phyloP scores from a whole-genome alignment of 768 basidiomycete species.

The Tricholoma hemisulphureum region DNA sequence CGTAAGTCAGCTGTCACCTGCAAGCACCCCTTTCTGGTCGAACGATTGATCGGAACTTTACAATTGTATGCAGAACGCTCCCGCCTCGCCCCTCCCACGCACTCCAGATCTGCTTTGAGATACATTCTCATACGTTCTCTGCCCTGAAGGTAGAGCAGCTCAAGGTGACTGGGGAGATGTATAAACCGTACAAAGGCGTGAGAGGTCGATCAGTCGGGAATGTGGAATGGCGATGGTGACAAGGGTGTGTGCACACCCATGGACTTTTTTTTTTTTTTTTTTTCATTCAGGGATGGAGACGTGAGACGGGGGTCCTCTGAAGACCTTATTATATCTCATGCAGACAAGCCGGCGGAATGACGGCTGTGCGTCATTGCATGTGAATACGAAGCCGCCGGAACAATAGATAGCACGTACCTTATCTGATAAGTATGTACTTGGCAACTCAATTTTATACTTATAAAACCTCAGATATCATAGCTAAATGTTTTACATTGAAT shows the following conservation, averaged over 20 bases:
- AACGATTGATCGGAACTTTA: too few species aligned
- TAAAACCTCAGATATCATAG: too few species aligned
- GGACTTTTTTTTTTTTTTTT: not conserved
- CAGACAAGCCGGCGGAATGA: conserved; percentile 1
- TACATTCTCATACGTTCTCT: conserved; percentile 73
- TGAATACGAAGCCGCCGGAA: not conserved
- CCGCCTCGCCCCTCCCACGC: conserved; percentile 71
- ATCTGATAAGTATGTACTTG: too few species aligned
- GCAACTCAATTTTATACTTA: too few species aligned
- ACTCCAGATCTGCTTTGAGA: conserved; percentile 68
- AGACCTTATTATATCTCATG: not conserved
- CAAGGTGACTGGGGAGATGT: conserved; percentile 71
- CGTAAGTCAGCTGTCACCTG: not conserved
- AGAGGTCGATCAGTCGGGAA: conserved; percentile 64
- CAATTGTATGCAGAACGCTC: conserved; percentile 22
- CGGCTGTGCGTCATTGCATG: not conserved
- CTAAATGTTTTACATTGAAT: conserved; percentile 4
- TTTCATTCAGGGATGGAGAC: not conserved
- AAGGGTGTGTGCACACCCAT: conserved; percentile 5
- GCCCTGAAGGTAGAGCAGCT: conserved; percentile 84
- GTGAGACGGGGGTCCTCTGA: not conserved
- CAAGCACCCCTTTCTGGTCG: too few species aligned
- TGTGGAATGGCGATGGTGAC: conserved; percentile 66
- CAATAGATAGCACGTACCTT: not conserved
- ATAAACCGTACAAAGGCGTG: conserved; percentile 93